Evolutionary conservation across 2,329 filamentous ascomycete genomes (phyloP).

Genomic region (Fusarium sp.): DNA sequence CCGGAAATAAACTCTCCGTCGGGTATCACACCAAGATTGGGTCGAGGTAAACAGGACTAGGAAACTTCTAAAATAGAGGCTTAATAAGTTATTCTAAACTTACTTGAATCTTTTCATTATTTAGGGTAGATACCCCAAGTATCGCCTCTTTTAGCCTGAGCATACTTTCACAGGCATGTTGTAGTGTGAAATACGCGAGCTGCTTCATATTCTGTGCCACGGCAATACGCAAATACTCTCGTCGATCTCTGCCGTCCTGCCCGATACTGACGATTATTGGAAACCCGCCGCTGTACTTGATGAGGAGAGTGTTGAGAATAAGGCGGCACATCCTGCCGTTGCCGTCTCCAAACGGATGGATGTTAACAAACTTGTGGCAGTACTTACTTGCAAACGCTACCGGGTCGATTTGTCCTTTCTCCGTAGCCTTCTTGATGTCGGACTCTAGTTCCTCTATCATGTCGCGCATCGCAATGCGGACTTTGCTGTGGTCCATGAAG

Average conservation of each 20-base stretch:
- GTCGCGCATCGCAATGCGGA: not conserved
- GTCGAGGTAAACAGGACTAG: too few relatives aligned
- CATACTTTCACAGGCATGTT: not conserved
- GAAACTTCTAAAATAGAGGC: too few relatives aligned
- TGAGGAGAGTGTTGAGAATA: constrained; percentile 47
- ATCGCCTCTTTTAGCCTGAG: not conserved
- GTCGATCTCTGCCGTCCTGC: not conserved
- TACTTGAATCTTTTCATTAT: not conserved
- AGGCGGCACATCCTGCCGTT: constrained; percentile 49
- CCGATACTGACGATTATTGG: not conserved
- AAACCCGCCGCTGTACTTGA: constrained; percentile 27
- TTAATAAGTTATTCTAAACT: too few relatives aligned
- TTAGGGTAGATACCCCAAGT: not conserved
- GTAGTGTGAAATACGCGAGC: not conserved
- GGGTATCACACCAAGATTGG: too few relatives aligned
- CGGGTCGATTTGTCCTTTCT: not conserved
- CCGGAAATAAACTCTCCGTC: not conserved
- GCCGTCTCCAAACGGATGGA: constrained; percentile 50
- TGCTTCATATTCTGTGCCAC: not conserved
- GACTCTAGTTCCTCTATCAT: not conserved
- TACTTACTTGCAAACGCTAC: constrained; percentile 37
- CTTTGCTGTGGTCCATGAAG: not conserved
- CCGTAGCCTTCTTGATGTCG: not conserved
- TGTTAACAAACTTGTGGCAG: constrained; percentile 45
- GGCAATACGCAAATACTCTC: not conserved